Conservation (phyloP, 768 basidiomycete species). For the Boletus reticulatus region DNA sequence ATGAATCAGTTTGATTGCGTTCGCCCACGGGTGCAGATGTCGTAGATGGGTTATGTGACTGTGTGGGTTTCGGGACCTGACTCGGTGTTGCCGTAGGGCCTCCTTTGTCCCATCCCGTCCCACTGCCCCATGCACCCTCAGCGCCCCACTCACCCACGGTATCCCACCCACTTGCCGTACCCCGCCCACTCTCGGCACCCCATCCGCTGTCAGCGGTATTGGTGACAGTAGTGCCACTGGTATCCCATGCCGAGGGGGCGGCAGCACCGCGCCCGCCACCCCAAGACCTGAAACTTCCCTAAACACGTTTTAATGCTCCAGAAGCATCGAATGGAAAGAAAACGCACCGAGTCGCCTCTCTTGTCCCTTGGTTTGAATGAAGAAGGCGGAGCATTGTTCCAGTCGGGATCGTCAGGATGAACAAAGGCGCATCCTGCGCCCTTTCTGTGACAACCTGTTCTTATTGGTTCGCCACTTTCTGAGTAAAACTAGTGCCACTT, state of each 20-base stretch:
- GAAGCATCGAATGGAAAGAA: not conserved
- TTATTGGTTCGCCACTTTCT: slow-evolving; percentile 26
- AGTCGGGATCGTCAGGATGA: slow-evolving; percentile 29
- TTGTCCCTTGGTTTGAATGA: slow-evolving; percentile 9
- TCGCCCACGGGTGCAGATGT: not conserved
- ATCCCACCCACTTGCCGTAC: not conserved
- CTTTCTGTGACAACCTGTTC: slow-evolving; percentile 26
- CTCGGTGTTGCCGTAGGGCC: slow-evolving; percentile 3
- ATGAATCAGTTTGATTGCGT: not conserved
- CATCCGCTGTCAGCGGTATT: not conserved
- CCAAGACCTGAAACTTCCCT: slow-evolving; percentile 12
- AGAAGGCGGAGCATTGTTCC: slow-evolving; percentile 19
- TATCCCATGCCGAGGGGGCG: not conserved
- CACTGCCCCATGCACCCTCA: not conserved
- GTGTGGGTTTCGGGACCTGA: not conserved
- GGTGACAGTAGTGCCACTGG: not conserved
- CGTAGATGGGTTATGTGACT: not conserved
- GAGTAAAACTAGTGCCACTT: slow-evolving; percentile 25
- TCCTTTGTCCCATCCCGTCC: slow-evolving; percentile 5
- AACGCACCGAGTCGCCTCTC: slow-evolving; percentile 19
- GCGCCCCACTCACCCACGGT: slow-evolving; percentile 5
- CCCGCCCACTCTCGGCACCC: slow-evolving; percentile 2
- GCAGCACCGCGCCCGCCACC: not conserved
- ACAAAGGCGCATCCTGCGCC: slow-evolving; percentile 27
- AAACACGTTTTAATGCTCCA: not conserved